These are phyloP conservation scores for Babesia bigemina DNA, from an alignment of 169 alveolate species.

Conservation along the genomic window DNA sequence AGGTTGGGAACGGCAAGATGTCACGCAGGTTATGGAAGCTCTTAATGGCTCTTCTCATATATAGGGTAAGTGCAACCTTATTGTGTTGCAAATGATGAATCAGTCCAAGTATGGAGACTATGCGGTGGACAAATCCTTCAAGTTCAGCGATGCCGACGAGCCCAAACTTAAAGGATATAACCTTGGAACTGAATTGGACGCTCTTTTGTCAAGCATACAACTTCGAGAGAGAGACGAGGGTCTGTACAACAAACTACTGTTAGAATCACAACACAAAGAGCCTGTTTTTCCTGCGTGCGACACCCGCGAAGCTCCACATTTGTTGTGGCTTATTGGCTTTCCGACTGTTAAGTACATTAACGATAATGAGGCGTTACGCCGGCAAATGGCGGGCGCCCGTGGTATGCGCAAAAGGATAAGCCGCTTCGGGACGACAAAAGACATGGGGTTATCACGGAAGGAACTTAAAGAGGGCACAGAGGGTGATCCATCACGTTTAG, in stretches of 20 bases:
- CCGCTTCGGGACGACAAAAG: not conserved
- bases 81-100: not conserved
- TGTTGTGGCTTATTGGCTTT: constrained; percentile 59
- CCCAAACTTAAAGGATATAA: constrained; percentile 36
- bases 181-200: constrained; percentile 39
- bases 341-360: constrained; percentile 42
- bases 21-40: constrained; percentile 58
- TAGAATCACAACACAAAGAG: not conserved
- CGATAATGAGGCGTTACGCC: constrained; percentile 1
- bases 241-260: constrained; percentile 22
- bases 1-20: constrained; percentile 28
- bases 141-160: constrained; percentile 44
- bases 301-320: constrained; percentile 43
- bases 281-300: constrained; percentile 31
- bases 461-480: constrained; percentile 15
- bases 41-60: constrained; percentile 47
- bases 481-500: constrained; percentile 15
- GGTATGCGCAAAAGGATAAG: constrained; percentile 10
- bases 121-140: constrained; percentile 26
- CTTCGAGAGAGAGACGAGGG: constrained; percentile 20
- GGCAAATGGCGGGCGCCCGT: not conserved
- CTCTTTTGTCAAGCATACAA: constrained; percentile 22
- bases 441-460: not conserved
- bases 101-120: constrained; percentile 56
- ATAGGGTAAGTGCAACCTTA: constrained; percentile 38